Conservation (phyloP, 2,329 filamentous ascomycete species). For the Dactylonectria estremocensis region DNA sequence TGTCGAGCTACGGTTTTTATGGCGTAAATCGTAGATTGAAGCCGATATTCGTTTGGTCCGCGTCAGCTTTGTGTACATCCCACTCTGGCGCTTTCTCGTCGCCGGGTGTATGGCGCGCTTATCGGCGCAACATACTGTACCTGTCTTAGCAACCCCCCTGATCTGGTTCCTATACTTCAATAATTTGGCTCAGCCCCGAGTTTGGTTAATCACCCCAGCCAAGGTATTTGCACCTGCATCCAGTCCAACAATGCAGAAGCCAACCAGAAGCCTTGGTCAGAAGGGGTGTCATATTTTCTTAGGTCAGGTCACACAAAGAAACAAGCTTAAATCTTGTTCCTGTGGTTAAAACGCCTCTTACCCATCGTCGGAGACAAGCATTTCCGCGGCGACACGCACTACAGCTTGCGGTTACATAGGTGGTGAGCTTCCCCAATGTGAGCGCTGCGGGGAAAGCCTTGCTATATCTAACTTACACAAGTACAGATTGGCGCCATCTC, state of each 20-base stretch:
- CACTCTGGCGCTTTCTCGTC: no score
- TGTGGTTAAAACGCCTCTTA: not conserved
- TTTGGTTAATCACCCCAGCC: no score
- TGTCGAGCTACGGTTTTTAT: no score
- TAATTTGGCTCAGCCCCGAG: no score
- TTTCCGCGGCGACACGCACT: not conserved
- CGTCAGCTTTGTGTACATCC: no score
- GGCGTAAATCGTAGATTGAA: no score
- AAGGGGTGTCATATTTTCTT: not conserved
- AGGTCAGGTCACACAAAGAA: not conserved
- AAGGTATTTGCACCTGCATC: no score
- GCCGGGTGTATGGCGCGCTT: no score
- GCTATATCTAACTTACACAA: not conserved
- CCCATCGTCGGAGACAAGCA: not conserved
- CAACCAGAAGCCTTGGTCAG: not conserved
- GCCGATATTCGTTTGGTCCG: no score
- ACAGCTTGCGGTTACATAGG: not conserved
- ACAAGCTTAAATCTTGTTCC: not conserved
- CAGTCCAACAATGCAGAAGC: not conserved
- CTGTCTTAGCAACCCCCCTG: no score
- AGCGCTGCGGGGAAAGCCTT: slow-evolving; percentile 6
- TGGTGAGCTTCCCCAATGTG: slow-evolving; percentile 11
- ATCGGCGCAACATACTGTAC: no score
- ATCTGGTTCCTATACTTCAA: no score
- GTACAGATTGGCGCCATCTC: not conserved